Conservation (phyloP, 192 early-diverging fungal species). For the Spinellus fusiger region DNA sequence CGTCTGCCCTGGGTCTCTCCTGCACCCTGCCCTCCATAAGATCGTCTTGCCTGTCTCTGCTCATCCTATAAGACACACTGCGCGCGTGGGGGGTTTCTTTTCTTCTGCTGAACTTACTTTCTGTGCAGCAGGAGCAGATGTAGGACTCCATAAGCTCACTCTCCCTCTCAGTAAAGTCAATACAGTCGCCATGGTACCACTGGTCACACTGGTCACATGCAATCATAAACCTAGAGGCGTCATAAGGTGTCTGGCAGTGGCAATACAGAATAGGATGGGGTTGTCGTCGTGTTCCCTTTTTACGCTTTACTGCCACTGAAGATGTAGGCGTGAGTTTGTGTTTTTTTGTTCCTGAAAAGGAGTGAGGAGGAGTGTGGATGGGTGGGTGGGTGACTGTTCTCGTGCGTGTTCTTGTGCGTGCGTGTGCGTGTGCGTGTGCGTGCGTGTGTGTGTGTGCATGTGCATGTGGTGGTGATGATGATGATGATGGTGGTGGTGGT, state of each 20-base stretch:
- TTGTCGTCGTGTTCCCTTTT: background rate
- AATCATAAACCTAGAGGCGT: constrained; percentile 62
- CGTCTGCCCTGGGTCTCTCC: too few relatives aligned
- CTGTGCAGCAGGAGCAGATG: constrained; percentile 53
- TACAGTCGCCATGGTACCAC: constrained; percentile 76
- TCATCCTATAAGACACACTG: background rate
- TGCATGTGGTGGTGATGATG: too few relatives aligned
- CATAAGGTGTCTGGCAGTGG: constrained; percentile 52
- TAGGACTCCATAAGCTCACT: constrained; percentile 55
- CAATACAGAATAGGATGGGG: constrained; percentile 39
- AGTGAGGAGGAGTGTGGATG: too few relatives aligned
- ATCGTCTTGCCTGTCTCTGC: constrained; percentile 24
- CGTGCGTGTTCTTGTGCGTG: too few relatives aligned
- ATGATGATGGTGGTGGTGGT: too few relatives aligned
- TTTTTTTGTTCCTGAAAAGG: too few relatives aligned
- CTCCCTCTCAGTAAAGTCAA: constrained; percentile 51
- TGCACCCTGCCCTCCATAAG: constrained; percentile 43
- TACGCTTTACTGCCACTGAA: too few relatives aligned
- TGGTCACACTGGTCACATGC: constrained; percentile 68
- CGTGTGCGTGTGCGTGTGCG: too few relatives aligned
- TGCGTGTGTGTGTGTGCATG: too few relatives aligned
- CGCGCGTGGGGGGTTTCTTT: too few relatives aligned
- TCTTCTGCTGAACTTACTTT: constrained; percentile 36
- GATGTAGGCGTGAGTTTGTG: background rate
- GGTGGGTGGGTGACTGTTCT: too few relatives aligned